These are phyloP conservation scores for Fusarium vanettenii DNA, from an alignment of 2,329 filamentous ascomycete genomes.

Conservation along the genomic window DNA sequence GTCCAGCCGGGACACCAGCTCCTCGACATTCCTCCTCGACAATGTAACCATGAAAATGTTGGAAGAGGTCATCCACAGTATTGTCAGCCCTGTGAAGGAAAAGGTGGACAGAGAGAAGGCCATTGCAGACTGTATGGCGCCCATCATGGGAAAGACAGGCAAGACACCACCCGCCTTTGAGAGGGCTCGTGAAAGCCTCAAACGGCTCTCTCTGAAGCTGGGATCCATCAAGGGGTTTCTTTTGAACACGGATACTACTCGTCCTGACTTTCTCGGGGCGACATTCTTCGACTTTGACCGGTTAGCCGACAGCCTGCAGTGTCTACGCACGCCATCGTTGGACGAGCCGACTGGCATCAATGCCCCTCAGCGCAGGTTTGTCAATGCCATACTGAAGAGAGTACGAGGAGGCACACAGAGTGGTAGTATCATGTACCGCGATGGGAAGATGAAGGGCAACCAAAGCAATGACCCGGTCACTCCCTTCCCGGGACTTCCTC, in stretches of 20 bases:
- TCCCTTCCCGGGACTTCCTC: not conserved
- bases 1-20: not conserved
- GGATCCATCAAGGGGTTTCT: not conserved
- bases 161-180: not conserved
- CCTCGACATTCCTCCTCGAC: not conserved
- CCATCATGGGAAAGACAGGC: not conserved
- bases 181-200: not conserved
- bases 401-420: not conserved
- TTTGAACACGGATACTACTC: not conserved
- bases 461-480: not conserved
- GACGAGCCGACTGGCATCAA: not conserved
- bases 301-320: not conserved
- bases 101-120: not conserved
- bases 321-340: not conserved
- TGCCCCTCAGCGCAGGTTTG: not conserved
- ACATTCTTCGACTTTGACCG: not conserved
- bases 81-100: not conserved
- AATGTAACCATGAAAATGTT: not conserved
- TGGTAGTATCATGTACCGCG: not conserved
- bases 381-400: not conserved
- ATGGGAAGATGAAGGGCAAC: not conserved
- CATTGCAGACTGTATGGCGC: not conserved
- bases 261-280: not conserved
- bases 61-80: not conserved
- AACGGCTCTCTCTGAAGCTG: not conserved